Evolutionary conservation across 2,329 filamentous ascomycete species (phyloP).

Genomic region (Talaromyces sp.): DNA sequence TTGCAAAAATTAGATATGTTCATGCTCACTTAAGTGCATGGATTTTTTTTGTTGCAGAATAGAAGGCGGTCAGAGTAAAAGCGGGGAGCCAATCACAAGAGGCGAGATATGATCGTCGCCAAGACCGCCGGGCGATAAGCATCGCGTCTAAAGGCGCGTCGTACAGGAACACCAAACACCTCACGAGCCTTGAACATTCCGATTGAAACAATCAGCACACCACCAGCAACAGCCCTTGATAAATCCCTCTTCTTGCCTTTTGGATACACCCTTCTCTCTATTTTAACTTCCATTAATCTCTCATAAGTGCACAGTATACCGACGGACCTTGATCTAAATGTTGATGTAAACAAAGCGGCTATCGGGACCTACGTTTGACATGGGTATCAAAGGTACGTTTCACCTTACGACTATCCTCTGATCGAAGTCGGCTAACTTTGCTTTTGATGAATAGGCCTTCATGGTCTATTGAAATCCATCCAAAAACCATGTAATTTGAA

Average conservation of each 20-base stretch:
- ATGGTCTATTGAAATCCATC: constrained; percentile 93
- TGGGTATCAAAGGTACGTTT: constrained; percentile 48
- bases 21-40: neutral
- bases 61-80: constrained; percentile 29
- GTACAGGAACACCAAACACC: constrained; percentile 7
- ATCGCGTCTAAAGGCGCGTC: constrained; percentile 20
- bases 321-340: constrained; percentile 18
- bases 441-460: constrained; percentile 62
- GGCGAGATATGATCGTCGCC: neutral
- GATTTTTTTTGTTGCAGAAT: constrained; percentile 33
- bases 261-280: constrained; percentile 16
- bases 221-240: constrained; percentile 7
- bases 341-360: constrained; percentile 31
- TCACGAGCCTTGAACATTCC: constrained; percentile 17
- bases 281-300: constrained; percentile 18
- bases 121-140: constrained; percentile 3
- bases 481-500: constrained; percentile 85
- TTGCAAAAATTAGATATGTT: neutral
- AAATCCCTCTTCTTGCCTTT: neutral
- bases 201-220: neutral
- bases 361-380: constrained; percentile 34
- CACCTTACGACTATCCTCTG: neutral
- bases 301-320: constrained; percentile 13
- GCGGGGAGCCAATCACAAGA: constrained; percentile 14
- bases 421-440: neutral